Evolutionary conservation across 441 rosid genomes (phyloP), one percentile per base, ranked within the genome.

Genomic region (Pelargonium citronellum): DNA sequence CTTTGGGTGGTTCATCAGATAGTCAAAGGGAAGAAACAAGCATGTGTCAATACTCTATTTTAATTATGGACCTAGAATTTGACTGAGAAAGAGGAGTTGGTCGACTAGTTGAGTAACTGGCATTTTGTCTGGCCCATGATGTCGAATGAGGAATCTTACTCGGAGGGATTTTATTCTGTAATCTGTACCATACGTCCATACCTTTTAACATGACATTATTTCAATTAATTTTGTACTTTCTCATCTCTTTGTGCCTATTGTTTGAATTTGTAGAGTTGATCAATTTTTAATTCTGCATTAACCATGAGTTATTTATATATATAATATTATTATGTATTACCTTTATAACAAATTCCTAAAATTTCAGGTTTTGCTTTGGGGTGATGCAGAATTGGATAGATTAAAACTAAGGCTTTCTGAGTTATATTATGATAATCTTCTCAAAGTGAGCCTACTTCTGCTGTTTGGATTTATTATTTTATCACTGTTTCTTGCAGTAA

Each of bases 291-390:
- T 64, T 71, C 7, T 27, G 16, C 60, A 37, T 62, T 22, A 39
- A 37, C 44, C 49, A 11, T 20, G 37, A 55, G 11, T 67, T 70
- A 11, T 34, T 69, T 16, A 8, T 66, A 24, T 34, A 34, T 34
- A 34, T 34, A 34, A 34, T 34, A 34, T 34, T 51, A 27, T 7
- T 66, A 58, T 67, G 10, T 53, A 15, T 46, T 47, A 5, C 24
- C 5, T 72, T 7, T 63, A 61, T 72, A 64, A 72, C 73, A 2
- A 58, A 43, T 77, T 41, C 64, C 41, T 13, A 15, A 62, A 63
- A 74, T 79, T 77, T 75, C 82, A 91, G 97, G 88, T 89, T 53
- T 68, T 93, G 79, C 78, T 60, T 71, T 91, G 95, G 97, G 91
- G 81, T 72, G 81, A 73, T 53, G 71, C 77, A 10, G 89, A 91